Conservation (phyloP, 169 alveolate species). For the Cryptosporidium sp. region DNA sequence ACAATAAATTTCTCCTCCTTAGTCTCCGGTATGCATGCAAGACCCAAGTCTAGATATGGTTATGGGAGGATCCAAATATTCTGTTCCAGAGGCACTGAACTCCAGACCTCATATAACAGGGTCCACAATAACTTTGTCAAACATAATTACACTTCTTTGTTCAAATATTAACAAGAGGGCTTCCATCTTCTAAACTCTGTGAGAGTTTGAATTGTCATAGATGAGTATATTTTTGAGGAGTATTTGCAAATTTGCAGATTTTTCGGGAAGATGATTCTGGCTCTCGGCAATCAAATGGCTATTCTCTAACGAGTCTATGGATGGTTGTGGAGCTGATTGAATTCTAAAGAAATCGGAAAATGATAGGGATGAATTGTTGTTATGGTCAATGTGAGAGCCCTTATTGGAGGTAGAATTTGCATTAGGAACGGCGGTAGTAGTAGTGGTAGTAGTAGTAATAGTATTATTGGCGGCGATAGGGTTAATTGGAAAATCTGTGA, state of each 20-base stretch:
- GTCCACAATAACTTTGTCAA: slow-evolving; percentile 1
- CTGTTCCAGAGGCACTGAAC: slow-evolving; percentile 3
- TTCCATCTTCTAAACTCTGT: background rate
- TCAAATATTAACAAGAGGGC: background rate
- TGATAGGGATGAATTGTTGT: slow-evolving; percentile 2
- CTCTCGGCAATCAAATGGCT: slow-evolving; percentile 36
- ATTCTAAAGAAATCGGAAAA: slow-evolving; percentile 69
- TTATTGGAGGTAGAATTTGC: background rate
- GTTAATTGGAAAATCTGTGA: slow-evolving; percentile 8
- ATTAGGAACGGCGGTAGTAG: background rate
- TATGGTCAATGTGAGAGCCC: background rate
- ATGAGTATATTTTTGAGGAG: slow-evolving; percentile 59
- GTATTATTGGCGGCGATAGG: background rate
- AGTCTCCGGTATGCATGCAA: slow-evolving; percentile 11
- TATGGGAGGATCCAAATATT: slow-evolving; percentile 7
- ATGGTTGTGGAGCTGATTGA: slow-evolving; percentile 60
- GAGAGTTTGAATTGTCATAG: slow-evolving; percentile 46
- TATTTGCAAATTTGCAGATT: slow-evolving; percentile 62
- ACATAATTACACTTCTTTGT: background rate
- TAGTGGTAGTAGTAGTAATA: background rate
- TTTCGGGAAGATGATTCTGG: slow-evolving; percentile 48
- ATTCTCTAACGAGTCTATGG: slow-evolving; percentile 40
- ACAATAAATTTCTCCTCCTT: background rate
- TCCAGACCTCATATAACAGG: slow-evolving; percentile 3
- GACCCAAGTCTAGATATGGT: slow-evolving; percentile 16